Conservation (phyloP, 352 stramenopile species). For the Pythium insidiosum region DNA sequence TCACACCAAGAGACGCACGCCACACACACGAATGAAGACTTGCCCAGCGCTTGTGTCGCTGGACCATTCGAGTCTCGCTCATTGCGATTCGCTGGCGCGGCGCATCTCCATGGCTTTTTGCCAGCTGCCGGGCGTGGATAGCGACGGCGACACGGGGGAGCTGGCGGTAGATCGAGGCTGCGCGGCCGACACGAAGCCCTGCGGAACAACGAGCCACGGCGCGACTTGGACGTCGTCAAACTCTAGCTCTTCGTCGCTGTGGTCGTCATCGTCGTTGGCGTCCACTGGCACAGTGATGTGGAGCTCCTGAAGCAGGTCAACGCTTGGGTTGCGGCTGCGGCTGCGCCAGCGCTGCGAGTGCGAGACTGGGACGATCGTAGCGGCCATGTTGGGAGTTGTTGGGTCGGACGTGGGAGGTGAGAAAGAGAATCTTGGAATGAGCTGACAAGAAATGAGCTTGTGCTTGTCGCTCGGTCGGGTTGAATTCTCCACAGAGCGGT, state of each 20-base stretch:
- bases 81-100: no score
- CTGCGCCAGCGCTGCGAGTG: constrained; percentile 43
- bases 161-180: constrained; percentile 6
- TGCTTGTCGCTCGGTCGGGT: no score
- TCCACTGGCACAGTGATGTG: constrained; percentile 2
- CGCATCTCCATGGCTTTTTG: constrained; percentile 38
- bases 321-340: constrained; percentile 40
- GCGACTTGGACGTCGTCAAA: constrained; percentile 29
- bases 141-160: not conserved
- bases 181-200: constrained; percentile 19
- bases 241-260: constrained; percentile 14
- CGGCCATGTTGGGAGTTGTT: constrained; percentile 22
- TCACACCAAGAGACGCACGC: no score
- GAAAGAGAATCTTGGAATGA: no score
- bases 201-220: constrained; percentile 33
- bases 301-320: constrained; percentile 13
- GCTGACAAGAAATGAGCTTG: no score
- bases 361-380: constrained; percentile 47
- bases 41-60: no score
- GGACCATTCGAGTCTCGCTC: no score
- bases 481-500: no score
- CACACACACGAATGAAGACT: no score
- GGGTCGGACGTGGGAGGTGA: constrained; percentile 2
- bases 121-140: constrained; percentile 8
- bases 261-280: constrained; percentile 15